Evolutionary conservation across 2,329 filamentous ascomycete genomes (phyloP), one percentile per base, ranked within the genome.

Genomic region (Paecilomyces variotii): DNA sequence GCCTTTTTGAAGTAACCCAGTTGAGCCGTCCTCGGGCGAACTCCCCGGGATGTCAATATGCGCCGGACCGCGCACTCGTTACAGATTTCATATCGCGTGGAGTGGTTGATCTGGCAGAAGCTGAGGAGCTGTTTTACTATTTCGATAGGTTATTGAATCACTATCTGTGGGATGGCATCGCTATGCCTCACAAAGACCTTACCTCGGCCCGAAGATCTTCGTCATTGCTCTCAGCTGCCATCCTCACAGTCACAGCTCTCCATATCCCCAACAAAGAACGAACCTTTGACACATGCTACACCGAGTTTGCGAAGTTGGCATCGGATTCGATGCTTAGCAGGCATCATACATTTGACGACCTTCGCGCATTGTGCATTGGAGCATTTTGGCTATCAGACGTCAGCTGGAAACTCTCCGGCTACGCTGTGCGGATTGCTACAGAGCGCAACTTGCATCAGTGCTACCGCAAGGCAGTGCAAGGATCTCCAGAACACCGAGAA

Each of bases 361-460:
- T 84, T 56, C 76, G 80, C 32, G 81, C 79, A 2, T 68, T 84
- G 54, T 82, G 80, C 60, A 79, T 83, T 51, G 81, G 77, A 6
- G 78, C 80, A 4, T 83, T 82, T 62, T 84, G 81, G 81, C 74
- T 84, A 7, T 78, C 79, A 25, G 80, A 84, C 64, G 76, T 82
- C 14, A 80, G 62, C 72, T 79, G 69, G 79, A 81, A 75, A 58
- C 62, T 76, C 2, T 76, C 74, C n/a, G 74, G 73, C 2, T 73
- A 76, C 61, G 74, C 73, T 9, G 72, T 75, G 9, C 72, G 74
- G 7, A 75, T 76, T 61, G 74, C 76, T 5, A 78, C 74, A 3
- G 75, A 78, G 59, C 74, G 72, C 34, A 74, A 73, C 51, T 66
- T 78, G 26, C 74, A 76, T 51, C 75, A 76, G 56, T 77, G 70